Base-by-base conservation (phyloP, 2,329 filamentous ascomycete species). In the Fusarium setosum region DNA sequence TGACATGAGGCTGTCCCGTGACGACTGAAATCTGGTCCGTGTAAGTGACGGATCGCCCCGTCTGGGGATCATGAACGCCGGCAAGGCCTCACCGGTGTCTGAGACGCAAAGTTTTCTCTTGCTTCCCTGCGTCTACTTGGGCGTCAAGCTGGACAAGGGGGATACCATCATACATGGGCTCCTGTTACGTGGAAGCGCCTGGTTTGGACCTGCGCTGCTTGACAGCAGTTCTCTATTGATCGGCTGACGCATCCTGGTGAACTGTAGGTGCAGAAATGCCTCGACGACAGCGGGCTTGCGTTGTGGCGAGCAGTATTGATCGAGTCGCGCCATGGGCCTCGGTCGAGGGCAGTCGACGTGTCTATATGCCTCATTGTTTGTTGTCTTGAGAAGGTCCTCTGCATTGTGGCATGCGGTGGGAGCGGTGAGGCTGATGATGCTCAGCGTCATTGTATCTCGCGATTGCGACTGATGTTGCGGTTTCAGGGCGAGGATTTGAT, bases 1-100 rank as follows among this genome's bases (percentile, higher is more conserved):
- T 31, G 52, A 35, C 24, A 20, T 54, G 56, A 70, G 68, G 68
- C 66, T 64, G 58, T 57, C 59, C 45, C 47, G 42, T 66, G 59
- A 65, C 51, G 57, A 34, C 29, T 44, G 55, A 59, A 47, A 29
- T 24, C 24, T 23, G 34, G 42, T 32, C 9, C 34, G 21, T 29
- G 21, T 44, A 61, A 54, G 44, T 55, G 50, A 44, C 21, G 29
- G n/a, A n/a, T n/a, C n/a, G n/a, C n/a, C n/a, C n/a, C n/a, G n/a
- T n/a, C n/a, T n/a, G n/a, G n/a, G n/a, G n/a, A n/a, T n/a, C n/a
- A n/a, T n/a, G n/a, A n/a, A n/a, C 50, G 42, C 37, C 40, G 18
- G 26, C 32, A 41, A 40, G 49, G 49, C 54, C 63, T 67, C 63
- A 66, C 63, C 63, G 63, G 63, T 67, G 18, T 55, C 63, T 40